These are phyloP conservation scores for Ettlia oleoabundans DNA, from an alignment of 139 green algal genomes.

Conservation along the genomic window DNA sequence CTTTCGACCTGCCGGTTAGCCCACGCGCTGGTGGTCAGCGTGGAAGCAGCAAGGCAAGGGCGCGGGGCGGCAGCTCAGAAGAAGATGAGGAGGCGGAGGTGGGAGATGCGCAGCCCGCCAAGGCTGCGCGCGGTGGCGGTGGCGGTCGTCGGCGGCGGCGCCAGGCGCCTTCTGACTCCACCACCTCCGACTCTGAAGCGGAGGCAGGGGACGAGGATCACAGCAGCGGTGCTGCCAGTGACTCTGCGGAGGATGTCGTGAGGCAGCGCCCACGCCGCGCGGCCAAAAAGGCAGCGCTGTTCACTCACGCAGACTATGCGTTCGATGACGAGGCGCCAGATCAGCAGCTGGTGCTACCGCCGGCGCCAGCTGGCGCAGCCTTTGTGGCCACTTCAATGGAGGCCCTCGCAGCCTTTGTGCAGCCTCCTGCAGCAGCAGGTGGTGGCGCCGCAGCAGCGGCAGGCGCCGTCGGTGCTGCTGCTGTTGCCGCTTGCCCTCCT, in stretches of 20 bases:
- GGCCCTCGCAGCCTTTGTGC: constrained; percentile 10
- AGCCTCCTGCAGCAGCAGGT: not conserved
- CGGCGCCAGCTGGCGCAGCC: not conserved
- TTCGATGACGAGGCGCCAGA: constrained; percentile 31
- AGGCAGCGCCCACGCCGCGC: constrained; percentile 26
- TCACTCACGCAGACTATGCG: constrained; percentile 37
- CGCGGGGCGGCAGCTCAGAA: not conserved
- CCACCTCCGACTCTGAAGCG: constrained; percentile 10
- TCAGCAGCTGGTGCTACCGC: not conserved
- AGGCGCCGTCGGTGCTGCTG: not conserved
- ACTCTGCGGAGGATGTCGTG: constrained; percentile 4
- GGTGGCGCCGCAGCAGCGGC: not conserved
- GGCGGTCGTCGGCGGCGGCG: not conserved
- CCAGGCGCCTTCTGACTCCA: not conserved
- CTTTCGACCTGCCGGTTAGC: not conserved
- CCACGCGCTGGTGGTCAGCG: not conserved
- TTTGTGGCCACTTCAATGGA: constrained; percentile 20
- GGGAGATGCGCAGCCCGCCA: not conserved
- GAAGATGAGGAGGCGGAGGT: constrained; percentile 2
- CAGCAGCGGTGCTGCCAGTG: constrained; percentile 5
- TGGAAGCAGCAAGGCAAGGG: not conserved
- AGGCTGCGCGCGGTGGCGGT: not conserved
- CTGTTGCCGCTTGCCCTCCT: not conserved
- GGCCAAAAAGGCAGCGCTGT: constrained; percentile 28
- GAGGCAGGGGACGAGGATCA: constrained; percentile 1